Evolutionary conservation across 441 rosid species (phyloP).

Genomic region (Adansonia rubrostipa): DNA sequence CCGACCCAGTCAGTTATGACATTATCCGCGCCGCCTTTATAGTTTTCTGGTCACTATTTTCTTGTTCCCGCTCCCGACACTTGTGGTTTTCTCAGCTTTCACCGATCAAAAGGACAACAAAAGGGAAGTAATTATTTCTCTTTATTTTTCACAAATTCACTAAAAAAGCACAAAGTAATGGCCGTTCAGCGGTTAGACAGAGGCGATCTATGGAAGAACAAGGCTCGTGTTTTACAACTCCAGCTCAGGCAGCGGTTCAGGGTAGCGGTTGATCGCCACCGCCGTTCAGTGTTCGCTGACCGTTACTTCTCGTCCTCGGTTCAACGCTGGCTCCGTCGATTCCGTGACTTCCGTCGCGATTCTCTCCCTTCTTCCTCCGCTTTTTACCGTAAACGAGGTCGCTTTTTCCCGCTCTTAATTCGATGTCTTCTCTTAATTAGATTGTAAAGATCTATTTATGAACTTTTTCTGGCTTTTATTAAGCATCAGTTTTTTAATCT

Average conservation of each 20-base stretch:
- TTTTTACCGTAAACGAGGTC: conserved; percentile 79
- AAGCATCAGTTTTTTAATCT: no score
- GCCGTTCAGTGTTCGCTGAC: conserved; percentile 49
- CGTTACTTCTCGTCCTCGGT: conserved; percentile 66
- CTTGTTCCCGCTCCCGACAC: background rate
- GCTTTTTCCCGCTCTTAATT: background rate
- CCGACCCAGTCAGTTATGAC: background rate
- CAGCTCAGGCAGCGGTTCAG: conserved; percentile 77
- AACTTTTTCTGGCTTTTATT: background rate
- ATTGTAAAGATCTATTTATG: background rate
- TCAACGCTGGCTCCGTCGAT: conserved; percentile 60
- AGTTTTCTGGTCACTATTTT: background rate
- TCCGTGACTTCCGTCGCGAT: conserved; percentile 70
- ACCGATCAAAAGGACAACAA: background rate
- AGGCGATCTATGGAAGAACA: conserved; percentile 82
- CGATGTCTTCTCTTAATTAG: background rate
- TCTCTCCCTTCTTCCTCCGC: conserved; percentile 73
- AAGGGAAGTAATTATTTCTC: background rate
- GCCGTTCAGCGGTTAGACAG: conserved; percentile 62
- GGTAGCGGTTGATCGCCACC: conserved; percentile 69
- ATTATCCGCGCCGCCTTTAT: background rate
- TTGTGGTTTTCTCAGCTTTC: background rate
- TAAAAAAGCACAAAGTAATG: conserved; percentile 35
- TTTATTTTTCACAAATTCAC: background rate
- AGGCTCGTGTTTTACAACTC: conserved; percentile 61